Evolutionary conservation across 352 stramenopile genomes (phyloP), one percentile per base, ranked within the genome.

Genomic region (Lagenidium sp.): DNA sequence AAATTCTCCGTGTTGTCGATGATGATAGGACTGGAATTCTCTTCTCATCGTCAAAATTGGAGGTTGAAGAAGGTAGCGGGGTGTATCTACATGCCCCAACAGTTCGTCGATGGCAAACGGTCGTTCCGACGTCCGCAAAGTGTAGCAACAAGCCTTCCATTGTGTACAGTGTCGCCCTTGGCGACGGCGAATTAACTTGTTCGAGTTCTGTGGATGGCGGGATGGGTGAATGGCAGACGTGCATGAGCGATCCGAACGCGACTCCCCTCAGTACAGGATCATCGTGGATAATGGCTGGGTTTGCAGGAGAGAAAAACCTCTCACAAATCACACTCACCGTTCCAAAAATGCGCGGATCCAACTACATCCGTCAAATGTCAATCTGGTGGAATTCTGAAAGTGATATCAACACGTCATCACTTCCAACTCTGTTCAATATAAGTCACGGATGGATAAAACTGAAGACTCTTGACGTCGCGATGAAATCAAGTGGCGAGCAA

Each of bases 21-120:
- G 75, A 88, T 42, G 75, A 88, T 18, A 68, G 83, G 29, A 83
- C 72, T 34, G 63, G 59, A 25, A 47, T 88, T 0, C 49, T 83
- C 1, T 53, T 88, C 13, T 83, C 75, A 0, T 58, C 62, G 8
- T 53, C 59, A 12, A 19, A 46, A 4, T 30, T 87, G 15, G 31
- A 52, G 4, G 41, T 87, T 6, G 46, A 67, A 16, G 75, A 88
- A 65, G 75, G 75, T 23, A 83, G 68, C 24, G 40, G 38, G 5
- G 55, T 48, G 19, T 88, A 67, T 39, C 69, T 70, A 1, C 55
- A 46, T 22, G 68, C 72, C 1, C 50, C 53, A n/a, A n/a, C n/a
- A 16, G 51, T 60, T n/a, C 57, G 60, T 36, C 56, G 56, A 19
- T 61, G 58, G 20, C 37, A 50, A 13, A 22, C 23, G 11, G 36